These are phyloP conservation scores for Pilasporangium apinafurcum DNA, from an alignment of 352 stramenopile genomes.

Conservation along the genomic window DNA sequence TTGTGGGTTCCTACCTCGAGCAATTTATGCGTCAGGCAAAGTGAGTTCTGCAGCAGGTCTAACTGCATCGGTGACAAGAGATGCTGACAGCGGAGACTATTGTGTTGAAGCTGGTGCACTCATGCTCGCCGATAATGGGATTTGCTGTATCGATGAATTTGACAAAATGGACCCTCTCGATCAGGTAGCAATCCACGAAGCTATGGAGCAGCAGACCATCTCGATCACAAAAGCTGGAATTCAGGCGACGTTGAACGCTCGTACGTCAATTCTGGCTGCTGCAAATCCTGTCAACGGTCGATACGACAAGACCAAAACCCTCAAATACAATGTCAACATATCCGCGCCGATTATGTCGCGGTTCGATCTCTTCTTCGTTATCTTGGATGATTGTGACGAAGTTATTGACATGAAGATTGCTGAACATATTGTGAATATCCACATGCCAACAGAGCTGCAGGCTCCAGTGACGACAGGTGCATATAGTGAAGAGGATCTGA, in stretches of 20 bases:
- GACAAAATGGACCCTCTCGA: conserved; percentile 98
- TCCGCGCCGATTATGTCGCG: conserved; percentile 96
- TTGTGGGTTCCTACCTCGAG: conserved; percentile 85
- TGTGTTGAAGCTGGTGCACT: conserved; percentile 92
- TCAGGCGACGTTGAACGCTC: conserved; percentile 98
- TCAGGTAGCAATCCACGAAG: conserved; percentile 98
- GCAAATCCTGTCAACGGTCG: conserved; percentile 97
- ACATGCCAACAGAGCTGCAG: conserved; percentile 75
- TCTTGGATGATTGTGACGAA: conserved; percentile 97
- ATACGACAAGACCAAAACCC: conserved; percentile 89
- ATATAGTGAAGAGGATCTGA: conserved; percentile 85
- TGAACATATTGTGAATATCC: conserved; percentile 97
- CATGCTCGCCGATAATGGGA: conserved; percentile 98
- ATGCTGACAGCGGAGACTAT: conserved; percentile 91
- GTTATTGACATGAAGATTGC: conserved; percentile 93
- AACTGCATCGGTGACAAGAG: conserved; percentile 95
- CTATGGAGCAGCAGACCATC: conserved; percentile 99
- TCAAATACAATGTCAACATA: conserved; percentile 90
- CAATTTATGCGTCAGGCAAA: conserved; percentile 99
- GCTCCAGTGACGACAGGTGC: conserved; percentile 12
- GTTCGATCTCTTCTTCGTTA: conserved; percentile 99
- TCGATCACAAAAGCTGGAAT: conserved; percentile 99
- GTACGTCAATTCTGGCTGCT: conserved; percentile 98
- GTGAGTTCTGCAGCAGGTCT: conserved; percentile 96
- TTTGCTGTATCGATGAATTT: conserved; percentile 99